Evolutionary conservation across 257 asterid species (phyloP).

Genomic region (Lavandula angustifolia): DNA sequence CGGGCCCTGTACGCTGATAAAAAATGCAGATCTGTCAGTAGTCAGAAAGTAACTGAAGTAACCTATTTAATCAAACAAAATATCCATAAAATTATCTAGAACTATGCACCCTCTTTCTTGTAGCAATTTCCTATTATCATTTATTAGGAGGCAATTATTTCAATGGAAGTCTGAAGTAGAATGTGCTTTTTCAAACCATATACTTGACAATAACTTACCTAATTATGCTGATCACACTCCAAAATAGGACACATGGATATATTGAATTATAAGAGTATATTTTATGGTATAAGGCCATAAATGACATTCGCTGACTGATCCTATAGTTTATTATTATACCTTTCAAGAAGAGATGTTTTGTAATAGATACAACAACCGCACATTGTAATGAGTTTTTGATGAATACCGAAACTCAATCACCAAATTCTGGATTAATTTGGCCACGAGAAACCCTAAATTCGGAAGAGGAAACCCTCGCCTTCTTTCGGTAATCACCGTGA

Average conservation of each 20-base stretch:
- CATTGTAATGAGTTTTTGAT: too few species aligned
- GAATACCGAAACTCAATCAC: too few species aligned
- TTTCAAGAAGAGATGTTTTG: background rate
- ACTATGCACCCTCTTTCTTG: background rate
- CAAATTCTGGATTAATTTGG: too few species aligned
- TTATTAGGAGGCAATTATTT: background rate
- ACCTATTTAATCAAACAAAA: background rate
- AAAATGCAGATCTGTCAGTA: conserved; percentile 24
- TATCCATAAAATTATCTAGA: background rate
- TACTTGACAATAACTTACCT: background rate
- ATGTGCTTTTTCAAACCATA: background rate
- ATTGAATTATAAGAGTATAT: background rate
- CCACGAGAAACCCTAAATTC: too few species aligned
- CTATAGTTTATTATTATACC: background rate
- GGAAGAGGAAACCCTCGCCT: too few species aligned
- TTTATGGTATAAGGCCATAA: background rate
- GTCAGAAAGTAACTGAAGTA: background rate
- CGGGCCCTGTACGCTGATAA: conserved; percentile 62
- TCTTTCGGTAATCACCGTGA: too few species aligned
- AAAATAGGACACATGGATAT: background rate
- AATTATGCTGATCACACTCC: background rate
- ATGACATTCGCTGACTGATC: background rate
- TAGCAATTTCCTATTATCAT: background rate
- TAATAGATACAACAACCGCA: background rate
- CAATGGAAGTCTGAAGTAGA: background rate